Base-by-base conservation (phyloP, 148 eudicot species). In the Rhododendron henanense region DNA sequence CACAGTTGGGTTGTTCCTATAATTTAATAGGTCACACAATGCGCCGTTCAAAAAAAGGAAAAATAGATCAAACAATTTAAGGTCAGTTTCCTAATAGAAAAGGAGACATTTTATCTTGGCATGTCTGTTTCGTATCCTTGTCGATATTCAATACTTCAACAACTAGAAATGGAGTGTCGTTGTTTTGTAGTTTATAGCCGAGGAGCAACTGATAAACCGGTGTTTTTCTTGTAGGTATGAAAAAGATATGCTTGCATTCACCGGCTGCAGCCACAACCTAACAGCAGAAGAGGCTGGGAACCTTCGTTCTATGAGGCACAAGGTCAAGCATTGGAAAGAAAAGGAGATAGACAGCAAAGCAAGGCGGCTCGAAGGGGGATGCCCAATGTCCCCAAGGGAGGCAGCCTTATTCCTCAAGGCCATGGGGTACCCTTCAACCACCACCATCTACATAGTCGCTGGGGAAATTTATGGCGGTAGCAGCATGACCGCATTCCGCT, bases 191-290 rank as follows among this genome's bases (percentile, higher is more conserved):
- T 23, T 13, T 4, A 23, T 3, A 4, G 82, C 33, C 5, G 10
- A 48, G 5, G 37, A 80, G 14, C 19, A 28, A 14, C 10, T 13
- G 3, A 50, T 57, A 5, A 5, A 45, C 13, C 45, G 1, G 11
- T 57, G 16, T 35, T 19, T 18, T 44, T 23, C 18, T n/a, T 83
- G 87, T 88, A 91, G 91, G 81, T 91, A 91, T 83, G 93, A 91
- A 85, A 90, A 91, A 81, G 93, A 91, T 84, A 91, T 91, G 93
- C 88, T 91, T 11, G 90, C 93, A 65, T 91, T 90, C 83, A 91
- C 91, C 1, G 93, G 93, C 35, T 91, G 93, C 90, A 91, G 85
- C 88, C 89, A 91, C 85, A 91, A 90, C 83, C 86, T 91, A 15
- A 90, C 89, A 0, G 81, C 87, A 39, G 83, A 11, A 39, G 90